A percentile compares a stretch with the other conserved stretches of the same genome.
Conservation (phyloP, 1,284 basidiomycete species). For the Ceraceosorus guamensis region DNA sequence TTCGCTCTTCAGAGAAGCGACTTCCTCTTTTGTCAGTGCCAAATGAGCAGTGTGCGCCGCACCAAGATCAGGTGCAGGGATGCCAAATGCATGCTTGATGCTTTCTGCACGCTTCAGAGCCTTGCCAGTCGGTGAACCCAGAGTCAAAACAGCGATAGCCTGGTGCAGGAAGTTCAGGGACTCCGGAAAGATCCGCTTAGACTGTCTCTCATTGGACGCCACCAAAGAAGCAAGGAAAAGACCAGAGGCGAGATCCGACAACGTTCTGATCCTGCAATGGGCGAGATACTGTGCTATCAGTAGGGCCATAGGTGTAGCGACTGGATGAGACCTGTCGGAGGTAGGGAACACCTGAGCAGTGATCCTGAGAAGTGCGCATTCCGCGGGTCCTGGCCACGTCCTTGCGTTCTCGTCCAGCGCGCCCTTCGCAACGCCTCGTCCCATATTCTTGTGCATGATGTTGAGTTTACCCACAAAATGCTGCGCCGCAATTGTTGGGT, state of each 20-base stretch:
- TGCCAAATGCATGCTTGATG: slow-evolving; percentile 31
- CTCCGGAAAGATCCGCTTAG: slow-evolving; percentile 83
- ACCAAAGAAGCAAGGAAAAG: slow-evolving; percentile 81
- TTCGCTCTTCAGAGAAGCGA: not conserved
- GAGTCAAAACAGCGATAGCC: slow-evolving; percentile 57
- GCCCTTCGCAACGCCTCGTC: slow-evolving; percentile 71
- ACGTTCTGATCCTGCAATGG: slow-evolving; percentile 68
- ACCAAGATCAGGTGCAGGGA: slow-evolving; percentile 40
- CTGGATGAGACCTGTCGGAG: slow-evolving; percentile 84
- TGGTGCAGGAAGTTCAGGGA: slow-evolving; percentile 74
- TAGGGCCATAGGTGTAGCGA: slow-evolving; percentile 75
- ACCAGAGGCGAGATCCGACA: slow-evolving; percentile 72
- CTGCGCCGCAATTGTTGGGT: slow-evolving; percentile 71
- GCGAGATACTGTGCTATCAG: slow-evolving; percentile 88
- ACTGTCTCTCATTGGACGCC: slow-evolving; percentile 65
- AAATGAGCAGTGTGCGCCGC: slow-evolving; percentile 13
- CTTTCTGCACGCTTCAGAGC: slow-evolving; percentile 17
- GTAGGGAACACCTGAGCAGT: slow-evolving; percentile 83
- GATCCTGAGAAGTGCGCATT: slow-evolving; percentile 72
- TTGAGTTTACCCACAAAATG: slow-evolving; percentile 75
- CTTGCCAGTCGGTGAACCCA: slow-evolving; percentile 53
- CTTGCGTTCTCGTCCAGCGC: slow-evolving; percentile 60
- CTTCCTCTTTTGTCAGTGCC: not conserved
- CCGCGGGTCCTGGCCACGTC: slow-evolving; percentile 81
- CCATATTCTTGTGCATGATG: slow-evolving; percentile 91